A percentile compares a stretch with the other conserved stretches of the same genome.
These are phyloP conservation scores for Colletotrichum tamarilloi DNA, from an alignment of 2,329 filamentous ascomycete species.

Conservation along the genomic window DNA sequence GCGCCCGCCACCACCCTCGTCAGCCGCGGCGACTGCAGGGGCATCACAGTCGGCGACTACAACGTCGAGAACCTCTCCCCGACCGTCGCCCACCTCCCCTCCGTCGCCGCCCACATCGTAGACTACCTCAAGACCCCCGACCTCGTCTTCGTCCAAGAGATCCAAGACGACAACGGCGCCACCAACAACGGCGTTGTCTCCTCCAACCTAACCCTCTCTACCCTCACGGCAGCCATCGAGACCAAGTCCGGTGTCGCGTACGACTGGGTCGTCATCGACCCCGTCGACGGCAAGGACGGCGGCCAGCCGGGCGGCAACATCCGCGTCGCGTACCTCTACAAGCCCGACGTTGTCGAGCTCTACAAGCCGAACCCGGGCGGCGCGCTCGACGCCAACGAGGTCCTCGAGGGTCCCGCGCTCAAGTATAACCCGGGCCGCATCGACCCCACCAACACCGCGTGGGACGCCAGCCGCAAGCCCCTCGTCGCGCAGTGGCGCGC, in stretches of 20 bases:
- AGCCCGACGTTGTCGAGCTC: conserved; percentile 68
- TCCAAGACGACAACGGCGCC: conserved; percentile 74
- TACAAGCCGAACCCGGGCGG: conserved; percentile 67
- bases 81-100: conserved; percentile 63
- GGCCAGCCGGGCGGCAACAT: conserved; percentile 79
- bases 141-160: conserved; percentile 76
- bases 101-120: conserved; percentile 73
- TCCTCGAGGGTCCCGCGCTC: conserved; percentile 68
- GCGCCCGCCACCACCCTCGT: conserved; percentile 63
- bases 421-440: conserved; percentile 77
- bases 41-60: conserved; percentile 73
- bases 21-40: conserved; percentile 67
- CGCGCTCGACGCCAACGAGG: conserved; percentile 64
- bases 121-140: conserved; percentile 72
- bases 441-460: conserved; percentile 70
- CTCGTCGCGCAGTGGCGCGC: conserved; percentile 74
- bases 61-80: conserved; percentile 77
- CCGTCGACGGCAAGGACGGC: conserved; percentile 70
- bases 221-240: conserved; percentile 65
- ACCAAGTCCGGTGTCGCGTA: conserved; percentile 62
- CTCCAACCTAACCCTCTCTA: conserved; percentile 69
- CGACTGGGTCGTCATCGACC: conserved; percentile 68
- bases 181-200: conserved; percentile 67
- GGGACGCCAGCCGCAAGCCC: conserved; percentile 73
- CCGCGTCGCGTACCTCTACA: conserved; percentile 77